Base-by-base conservation (phyloP, 805 yeast species). In the Naumovozyma dairenensis region DNA sequence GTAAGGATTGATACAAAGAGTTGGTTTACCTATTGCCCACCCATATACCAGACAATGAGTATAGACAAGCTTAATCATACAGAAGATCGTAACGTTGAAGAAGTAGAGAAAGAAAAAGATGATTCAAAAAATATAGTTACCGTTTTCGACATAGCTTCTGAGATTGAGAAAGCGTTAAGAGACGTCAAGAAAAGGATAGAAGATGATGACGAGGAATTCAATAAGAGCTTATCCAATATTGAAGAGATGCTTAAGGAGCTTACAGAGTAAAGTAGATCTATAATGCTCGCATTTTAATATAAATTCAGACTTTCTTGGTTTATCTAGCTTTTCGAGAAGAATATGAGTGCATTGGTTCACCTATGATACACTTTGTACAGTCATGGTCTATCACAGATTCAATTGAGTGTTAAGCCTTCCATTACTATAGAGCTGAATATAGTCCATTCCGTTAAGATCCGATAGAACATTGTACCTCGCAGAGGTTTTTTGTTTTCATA, bases 101-200 rank as follows among this genome's bases (percentile, higher is more conserved):
- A 20, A 19, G 29, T 22, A 28, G 32, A 13, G 5, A 29, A 35
- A n/a, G 31, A 33, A 8, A 36, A 38, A 21, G 37, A 32, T 12
- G 37, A 32, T 18, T 17, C 25, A 12, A 36, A 36, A 20, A 39
- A 35, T n/a, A 36, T 28, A 5, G 43, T 43, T 4, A 53, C 56
- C 4, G 44, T 56, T 3, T 56, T 46, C 34, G 55, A 56, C 19
- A 31, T 56, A n/a, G 46, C 55, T 1, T 42, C 42, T 15, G 50
- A 46, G 9, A 50, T 56, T 16, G 55, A 56, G 35, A 40, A 42
- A 20, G 36, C 51, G 1, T 26, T 56, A 18, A 37, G 40, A 15
- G 46, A 42, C 13, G 33, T 55, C 5, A 35, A 46, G 31, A 22
- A 35, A 4, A 37, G 40, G n/a, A 31, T 48, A 13, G 30, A 39